Conservation (phyloP, 2,329 filamentous ascomycete genomes). For the Reticulascus tulasneorum region DNA sequence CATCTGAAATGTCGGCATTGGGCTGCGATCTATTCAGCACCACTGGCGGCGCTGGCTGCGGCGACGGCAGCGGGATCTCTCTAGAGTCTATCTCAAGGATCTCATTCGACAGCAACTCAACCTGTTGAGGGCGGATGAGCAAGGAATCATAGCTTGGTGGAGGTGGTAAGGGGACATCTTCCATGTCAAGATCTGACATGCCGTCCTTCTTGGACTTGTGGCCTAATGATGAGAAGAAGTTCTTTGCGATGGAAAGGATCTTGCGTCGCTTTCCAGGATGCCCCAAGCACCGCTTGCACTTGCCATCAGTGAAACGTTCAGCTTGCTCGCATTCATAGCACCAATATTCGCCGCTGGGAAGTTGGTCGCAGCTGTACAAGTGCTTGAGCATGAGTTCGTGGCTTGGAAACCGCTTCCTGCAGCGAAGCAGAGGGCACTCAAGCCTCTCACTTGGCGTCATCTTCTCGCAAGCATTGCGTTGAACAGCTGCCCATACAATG, state of each 20-base stretch:
- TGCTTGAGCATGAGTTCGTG: slow-evolving; percentile 54
- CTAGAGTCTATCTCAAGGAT: slow-evolving; percentile 51
- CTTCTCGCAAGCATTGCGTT: slow-evolving; percentile 45
- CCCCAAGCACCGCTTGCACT: slow-evolving; percentile 46
- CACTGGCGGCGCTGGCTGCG: no score
- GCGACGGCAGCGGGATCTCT: slow-evolving; percentile 28
- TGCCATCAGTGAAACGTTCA: slow-evolving; percentile 48
- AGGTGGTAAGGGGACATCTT: slow-evolving; percentile 26
- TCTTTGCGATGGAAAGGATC: slow-evolving; percentile 50
- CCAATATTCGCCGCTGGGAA: slow-evolving; percentile 49
- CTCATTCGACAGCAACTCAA: slow-evolving; percentile 47
- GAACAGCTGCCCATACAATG: slow-evolving; percentile 53
- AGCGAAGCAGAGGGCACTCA: slow-evolving; percentile 49
- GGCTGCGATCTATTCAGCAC: no score
- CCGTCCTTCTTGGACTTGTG: slow-evolving; percentile 39
- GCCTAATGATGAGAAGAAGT: slow-evolving; percentile 50
- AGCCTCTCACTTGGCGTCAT: slow-evolving; percentile 45
- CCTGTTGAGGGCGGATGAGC: slow-evolving; percentile 25
- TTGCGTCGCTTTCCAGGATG: slow-evolving; percentile 48
- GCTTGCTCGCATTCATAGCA: slow-evolving; percentile 51
- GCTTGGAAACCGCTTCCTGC: slow-evolving; percentile 43
- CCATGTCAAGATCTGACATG: slow-evolving; percentile 23
- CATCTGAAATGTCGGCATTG: no score
- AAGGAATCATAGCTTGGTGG: slow-evolving; percentile 45
- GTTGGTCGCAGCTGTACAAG: slow-evolving; percentile 43